Percentiles rank a stretch among this genome's conserved stretches.
phyloP scores from a whole-genome alignment of 1,284 basidiomycete genomes.

The Cryptococcus sp. region DNA sequence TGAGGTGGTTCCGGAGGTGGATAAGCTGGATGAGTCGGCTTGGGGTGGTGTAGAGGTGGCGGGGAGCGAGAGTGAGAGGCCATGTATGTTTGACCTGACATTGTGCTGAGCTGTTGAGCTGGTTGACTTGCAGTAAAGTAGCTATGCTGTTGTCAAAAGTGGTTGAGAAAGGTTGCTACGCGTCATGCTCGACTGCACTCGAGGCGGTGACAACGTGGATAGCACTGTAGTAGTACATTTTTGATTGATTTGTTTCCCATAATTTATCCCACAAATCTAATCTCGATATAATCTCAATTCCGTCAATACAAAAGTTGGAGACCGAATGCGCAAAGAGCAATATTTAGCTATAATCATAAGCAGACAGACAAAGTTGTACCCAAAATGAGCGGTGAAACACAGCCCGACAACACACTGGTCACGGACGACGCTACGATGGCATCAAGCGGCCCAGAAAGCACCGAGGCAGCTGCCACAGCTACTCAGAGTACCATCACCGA shows the following conservation, averaged over 20 bases:
- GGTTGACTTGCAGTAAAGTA: too few species aligned
- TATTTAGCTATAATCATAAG: too few species aligned
- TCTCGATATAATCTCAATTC: too few species aligned
- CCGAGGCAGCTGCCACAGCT: too few species aligned
- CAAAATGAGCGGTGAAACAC: not conserved
- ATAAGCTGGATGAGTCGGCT: slow-evolving; percentile 84
- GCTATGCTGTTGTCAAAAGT: too few species aligned
- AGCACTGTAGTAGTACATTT: too few species aligned
- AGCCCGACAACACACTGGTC: not conserved
- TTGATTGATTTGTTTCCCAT: not conserved
- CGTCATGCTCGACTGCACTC: too few species aligned
- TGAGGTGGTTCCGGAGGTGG: slow-evolving; percentile 80
- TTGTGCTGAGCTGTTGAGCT: slow-evolving; percentile 9
- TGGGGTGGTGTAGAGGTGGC: slow-evolving; percentile 81
- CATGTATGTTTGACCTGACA: slow-evolving; percentile 45
- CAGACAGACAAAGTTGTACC: not conserved
- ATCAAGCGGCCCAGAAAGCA: too few species aligned
- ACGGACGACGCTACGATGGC: not conserved
- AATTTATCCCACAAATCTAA: not conserved
- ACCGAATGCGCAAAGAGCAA: too few species aligned
- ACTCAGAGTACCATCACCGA: too few species aligned
- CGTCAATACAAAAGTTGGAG: too few species aligned
- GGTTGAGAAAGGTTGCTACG: not conserved
- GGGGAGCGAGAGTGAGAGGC: slow-evolving; percentile 60
- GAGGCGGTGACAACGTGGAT: too few species aligned